Base-by-base conservation (phyloP, 2,329 filamentous ascomycete species). In the Tolypocladium amazonense region DNA sequence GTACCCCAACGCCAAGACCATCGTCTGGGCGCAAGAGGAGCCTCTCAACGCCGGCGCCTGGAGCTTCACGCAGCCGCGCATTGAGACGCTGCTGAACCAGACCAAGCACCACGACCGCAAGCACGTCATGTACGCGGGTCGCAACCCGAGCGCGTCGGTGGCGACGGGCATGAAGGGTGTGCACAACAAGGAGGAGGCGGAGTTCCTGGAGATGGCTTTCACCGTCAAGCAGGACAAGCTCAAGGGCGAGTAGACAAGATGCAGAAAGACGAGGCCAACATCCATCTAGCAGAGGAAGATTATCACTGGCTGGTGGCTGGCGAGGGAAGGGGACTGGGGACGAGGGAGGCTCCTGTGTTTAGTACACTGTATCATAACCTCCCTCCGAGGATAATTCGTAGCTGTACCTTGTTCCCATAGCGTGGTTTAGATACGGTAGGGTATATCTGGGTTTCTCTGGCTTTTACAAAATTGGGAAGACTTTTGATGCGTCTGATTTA, bases 1-100 rank as follows among this genome's bases (percentile, higher is more conserved):
- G 75, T 99, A 99, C 81, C 91, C 92, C 73, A 99, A 99, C 76
- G 93, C 93, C 68, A 90, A 97, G 83, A 93, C 92, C 65, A 92
- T 99, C 66, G 92, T 99, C 64, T 99, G 92, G 92, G 88, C 86
- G 67, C 94, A 99, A 78, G 94, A 99, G 76, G 94, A 99, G 81
- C 94, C 94, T 38, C 85, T 99, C 62, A 99, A 99, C 73, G 94
- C 94, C 11, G 94, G 94, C 75, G 90, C 90, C 55, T 99, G 94
- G 94, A 92, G 86, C 72, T 97, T 94, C 78, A 90, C 88, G n/a
- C 94, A 99, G 79, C 94, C 94, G 38, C 88, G 94, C 71, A 92
- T 99, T 65, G 94, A 99, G 85, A 99, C 93, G 11, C 79, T 99
- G 65, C 83, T 99, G 66, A 97, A 97, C 80, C 76, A 95, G 73